These are phyloP conservation scores for Colletotrichum endophyticum DNA, from an alignment of 2,329 filamentous ascomycete genomes.

Conservation along the genomic window DNA sequence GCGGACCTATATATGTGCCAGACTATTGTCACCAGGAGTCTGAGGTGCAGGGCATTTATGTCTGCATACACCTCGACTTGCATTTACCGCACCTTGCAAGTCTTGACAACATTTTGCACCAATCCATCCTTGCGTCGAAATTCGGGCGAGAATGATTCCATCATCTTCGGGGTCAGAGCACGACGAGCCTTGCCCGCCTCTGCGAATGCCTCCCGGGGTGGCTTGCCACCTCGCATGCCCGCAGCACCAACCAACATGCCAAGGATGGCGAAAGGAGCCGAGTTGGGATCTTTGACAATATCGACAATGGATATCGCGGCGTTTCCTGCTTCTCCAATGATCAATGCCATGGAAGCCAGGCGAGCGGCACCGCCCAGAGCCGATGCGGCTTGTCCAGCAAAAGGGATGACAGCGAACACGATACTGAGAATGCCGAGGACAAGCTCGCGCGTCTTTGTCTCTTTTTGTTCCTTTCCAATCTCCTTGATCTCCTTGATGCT, in stretches of 20 bases:
- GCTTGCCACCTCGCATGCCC: not conserved
- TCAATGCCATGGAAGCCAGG: slow-evolving; percentile 14
- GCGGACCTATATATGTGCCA: not conserved
- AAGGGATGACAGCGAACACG: slow-evolving; percentile 53
- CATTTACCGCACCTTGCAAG: not conserved
- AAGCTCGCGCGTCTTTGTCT: slow-evolving; percentile 24
- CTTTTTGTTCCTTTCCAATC: slow-evolving; percentile 24
- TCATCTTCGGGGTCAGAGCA: not conserved
- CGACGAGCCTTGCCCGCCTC: not conserved
- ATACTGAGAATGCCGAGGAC: slow-evolving; percentile 43
- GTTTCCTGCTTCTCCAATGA: slow-evolving; percentile 26
- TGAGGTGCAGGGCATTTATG: not conserved
- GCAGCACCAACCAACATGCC: slow-evolving; percentile 22
- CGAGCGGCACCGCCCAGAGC: slow-evolving; percentile 14
- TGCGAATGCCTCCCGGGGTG: not conserved
- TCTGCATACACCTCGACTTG: not conserved
- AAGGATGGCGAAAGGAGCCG: slow-evolving; percentile 30
- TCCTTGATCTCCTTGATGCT: slow-evolving; percentile 30
- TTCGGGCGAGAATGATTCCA: not conserved
- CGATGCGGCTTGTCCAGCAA: slow-evolving; percentile 52
- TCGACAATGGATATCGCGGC: slow-evolving; percentile 25
- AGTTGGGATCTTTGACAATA: slow-evolving; percentile 25
- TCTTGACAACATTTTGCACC: not conserved
- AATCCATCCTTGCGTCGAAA: not conserved
- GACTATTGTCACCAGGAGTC: not conserved